Evolutionary conservation across 352 stramenopile species (phyloP).

Genomic region (Aphanomyces astaci): DNA sequence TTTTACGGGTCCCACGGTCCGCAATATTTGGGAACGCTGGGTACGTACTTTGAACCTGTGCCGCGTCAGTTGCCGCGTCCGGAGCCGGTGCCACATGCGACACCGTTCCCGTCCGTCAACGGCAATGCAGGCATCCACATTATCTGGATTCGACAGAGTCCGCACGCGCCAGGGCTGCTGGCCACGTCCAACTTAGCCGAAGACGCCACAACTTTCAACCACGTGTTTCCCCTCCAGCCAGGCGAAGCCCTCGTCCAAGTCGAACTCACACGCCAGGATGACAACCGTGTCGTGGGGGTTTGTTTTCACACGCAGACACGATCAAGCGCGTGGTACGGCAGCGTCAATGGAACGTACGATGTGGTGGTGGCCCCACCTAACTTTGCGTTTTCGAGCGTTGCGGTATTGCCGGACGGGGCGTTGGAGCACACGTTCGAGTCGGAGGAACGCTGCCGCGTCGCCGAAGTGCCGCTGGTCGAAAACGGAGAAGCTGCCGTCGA

Average conservation of each 20-base stretch:
- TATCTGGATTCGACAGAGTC: not conserved
- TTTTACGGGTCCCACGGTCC: constrained; percentile 21
- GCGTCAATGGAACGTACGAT: not conserved
- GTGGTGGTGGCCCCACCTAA: not conserved
- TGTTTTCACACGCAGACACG: constrained; percentile 12
- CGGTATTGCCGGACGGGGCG: not conserved
- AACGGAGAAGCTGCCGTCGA: not conserved
- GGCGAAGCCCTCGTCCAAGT: constrained; percentile 15
- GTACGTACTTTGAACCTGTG: constrained; percentile 8
- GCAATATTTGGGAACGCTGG: constrained; percentile 14
- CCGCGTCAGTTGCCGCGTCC: not conserved
- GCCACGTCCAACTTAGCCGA: not conserved
- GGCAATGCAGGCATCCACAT: not conserved
- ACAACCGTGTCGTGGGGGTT: not conserved
- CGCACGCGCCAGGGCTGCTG: not conserved
- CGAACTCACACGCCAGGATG: not conserved
- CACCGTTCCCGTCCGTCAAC: not conserved
- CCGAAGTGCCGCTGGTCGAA: not conserved
- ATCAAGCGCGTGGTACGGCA: constrained; percentile 12
- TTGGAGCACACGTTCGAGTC: not conserved
- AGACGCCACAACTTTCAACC: not conserved
- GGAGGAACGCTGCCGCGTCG: not conserved
- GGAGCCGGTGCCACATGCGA: not conserved
- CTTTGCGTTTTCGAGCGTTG: not conserved
- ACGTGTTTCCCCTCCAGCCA: not conserved